Percentiles rank a stretch among this genome's conserved stretches.
Conservation (phyloP, 108 stramenopile genomes). For the Nitzschia sp. region DNA sequence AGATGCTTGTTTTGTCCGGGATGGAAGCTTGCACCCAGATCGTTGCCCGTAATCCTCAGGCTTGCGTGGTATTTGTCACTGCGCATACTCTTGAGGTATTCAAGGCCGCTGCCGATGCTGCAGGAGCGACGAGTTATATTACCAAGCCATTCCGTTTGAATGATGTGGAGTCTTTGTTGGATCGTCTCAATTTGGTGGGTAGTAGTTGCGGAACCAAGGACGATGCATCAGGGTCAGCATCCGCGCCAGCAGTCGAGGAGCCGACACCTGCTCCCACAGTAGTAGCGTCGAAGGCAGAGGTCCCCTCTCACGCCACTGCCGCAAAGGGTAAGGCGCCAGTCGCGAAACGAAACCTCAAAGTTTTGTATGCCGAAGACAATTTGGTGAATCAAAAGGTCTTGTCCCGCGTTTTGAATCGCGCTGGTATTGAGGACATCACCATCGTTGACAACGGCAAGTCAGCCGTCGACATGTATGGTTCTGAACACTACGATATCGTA, state of each 20-base stretch:
- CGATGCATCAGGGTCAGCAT: not conserved
- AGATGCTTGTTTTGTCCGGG: conserved; percentile 66
- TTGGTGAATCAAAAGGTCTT: conserved; percentile 45
- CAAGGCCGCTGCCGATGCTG: conserved; percentile 22
- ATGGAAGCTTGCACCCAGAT: conserved; percentile 53
- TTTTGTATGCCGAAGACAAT: conserved; percentile 46
- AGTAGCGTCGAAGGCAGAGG: not conserved
- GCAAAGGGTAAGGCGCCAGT: not conserved
- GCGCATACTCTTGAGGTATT: conserved; percentile 41
- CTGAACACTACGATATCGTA: conserved; percentile 19
- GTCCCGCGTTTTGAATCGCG: conserved; percentile 36
- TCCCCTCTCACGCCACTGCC: too few relatives aligned
- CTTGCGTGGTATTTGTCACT: conserved; percentile 30
- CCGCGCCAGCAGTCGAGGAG: not conserved
- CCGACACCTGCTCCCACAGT: not conserved
- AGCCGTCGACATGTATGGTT: conserved; percentile 38
- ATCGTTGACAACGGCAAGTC: conserved; percentile 44
- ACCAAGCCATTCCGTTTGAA: conserved; percentile 39
- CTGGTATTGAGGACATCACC: conserved; percentile 29
- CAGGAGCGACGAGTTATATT: conserved; percentile 28
- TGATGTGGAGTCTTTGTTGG: conserved; percentile 25
- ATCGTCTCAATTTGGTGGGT: not conserved
- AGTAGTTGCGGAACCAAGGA: not conserved
- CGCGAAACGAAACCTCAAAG: conserved; percentile 14
- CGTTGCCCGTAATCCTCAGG: conserved; percentile 16